A percentile compares a stretch with the other conserved stretches of the same genome.
Conservation (phyloP, 2,329 filamentous ascomycete species). For the Furcasterigmium sp. region DNA sequence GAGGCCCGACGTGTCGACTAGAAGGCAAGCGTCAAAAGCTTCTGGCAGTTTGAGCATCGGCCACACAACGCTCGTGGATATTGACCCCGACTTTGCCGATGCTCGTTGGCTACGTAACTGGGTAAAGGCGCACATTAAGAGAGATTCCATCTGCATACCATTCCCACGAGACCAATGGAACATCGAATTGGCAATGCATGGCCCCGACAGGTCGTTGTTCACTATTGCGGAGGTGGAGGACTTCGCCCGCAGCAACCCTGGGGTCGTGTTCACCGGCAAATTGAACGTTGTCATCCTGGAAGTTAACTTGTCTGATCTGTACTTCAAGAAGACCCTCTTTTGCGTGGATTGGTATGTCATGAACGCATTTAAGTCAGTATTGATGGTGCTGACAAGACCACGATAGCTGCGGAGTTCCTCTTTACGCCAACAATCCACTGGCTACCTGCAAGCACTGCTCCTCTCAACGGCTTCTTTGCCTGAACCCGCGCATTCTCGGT, state of each 20-base stretch:
- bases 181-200: constrained; percentile 23
- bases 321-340: constrained; percentile 28
- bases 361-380: too few species aligned
- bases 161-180: constrained; percentile 38
- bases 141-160: constrained; percentile 41
- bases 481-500: constrained; percentile 36
- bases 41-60: constrained; percentile 19
- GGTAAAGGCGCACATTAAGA: constrained; percentile 39
- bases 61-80: constrained; percentile 44
- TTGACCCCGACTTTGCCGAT: constrained; percentile 49
- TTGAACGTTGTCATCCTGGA: constrained; percentile 26
- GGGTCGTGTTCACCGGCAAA: constrained; percentile 32
- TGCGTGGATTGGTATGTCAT: constrained; percentile 35
- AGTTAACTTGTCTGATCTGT: constrained; percentile 21
- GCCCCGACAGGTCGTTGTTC: constrained; percentile 27
- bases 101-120: constrained; percentile 47
- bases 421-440: constrained; percentile 43
- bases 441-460: constrained; percentile 33
- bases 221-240: constrained; percentile 37
- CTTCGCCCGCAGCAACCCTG: constrained; percentile 25
- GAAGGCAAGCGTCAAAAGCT: background rate
- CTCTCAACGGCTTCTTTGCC: constrained; percentile 17
- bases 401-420: constrained; percentile 43
- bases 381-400: background rate
- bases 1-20: background rate